Base-by-base conservation (phyloP, 306 rosid species). In the Fragaria vesca region DNA sequence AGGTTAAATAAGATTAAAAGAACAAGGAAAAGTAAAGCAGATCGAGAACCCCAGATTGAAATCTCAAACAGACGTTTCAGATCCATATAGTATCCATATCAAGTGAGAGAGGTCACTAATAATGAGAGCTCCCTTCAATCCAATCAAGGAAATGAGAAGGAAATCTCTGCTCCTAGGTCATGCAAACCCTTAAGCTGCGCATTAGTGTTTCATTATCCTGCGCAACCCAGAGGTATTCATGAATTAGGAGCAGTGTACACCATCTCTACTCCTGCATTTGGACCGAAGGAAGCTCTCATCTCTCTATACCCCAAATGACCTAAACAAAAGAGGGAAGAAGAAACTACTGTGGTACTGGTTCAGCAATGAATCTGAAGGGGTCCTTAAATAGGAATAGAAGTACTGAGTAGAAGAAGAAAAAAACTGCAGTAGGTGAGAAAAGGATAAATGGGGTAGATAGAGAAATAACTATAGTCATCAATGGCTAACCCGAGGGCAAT, bases 121-220 rank as follows among this genome's bases (percentile, higher is more conserved):
- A 34, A 46, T 8, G 38, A 69, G 87, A 84, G 87, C 87, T 80
- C 87, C 87, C 87, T 84, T 84, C 87, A 84, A 80, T 84, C 87
- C 85, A 84, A 84, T 48, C 24, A 62, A 77, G 82, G 85, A 84
- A 34, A 60, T 50, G 78, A 73, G 84, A 74, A 77, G 80, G 80
- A 36, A 74, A 81, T 45, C 76, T 66, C 84, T 47, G 78, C 87
- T 84, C 85, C 87, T 77, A 73, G 9, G 74, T 77, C 87, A 84
- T 84, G 87, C 78, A 81, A 74, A 81, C 87, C 87, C 85, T 69
- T 81, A 77, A 63, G 66, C 77, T 73, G 81, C 82, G 72, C 77
- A 61, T 8, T 5, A 46, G 21, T 13, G 16, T 36, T 21, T n/a
- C 13, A 12, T 47, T 21, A 52, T 24, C 60, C 50, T 40, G 76